A percentile compares a stretch with the other conserved stretches of the same genome.
Evolutionary conservation across 495 filamentous ascomycete genomes (phyloP).

Genomic region (Aspergillus ellipticus): DNA sequence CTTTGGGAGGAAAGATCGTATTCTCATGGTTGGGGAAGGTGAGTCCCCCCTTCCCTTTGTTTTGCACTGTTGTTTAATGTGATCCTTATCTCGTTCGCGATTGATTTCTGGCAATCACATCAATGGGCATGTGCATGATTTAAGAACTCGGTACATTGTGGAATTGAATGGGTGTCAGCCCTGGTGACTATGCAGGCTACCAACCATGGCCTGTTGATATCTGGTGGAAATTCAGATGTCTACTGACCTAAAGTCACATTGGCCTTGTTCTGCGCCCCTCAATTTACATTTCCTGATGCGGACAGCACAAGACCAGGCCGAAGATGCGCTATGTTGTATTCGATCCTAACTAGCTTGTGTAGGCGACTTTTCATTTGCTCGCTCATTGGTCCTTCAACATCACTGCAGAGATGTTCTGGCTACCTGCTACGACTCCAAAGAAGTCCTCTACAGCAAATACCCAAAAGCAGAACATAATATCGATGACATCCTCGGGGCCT

Average conservation of each 20-base stretch:
- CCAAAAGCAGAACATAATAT: constrained; percentile 66
- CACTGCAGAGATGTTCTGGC: constrained; percentile 61
- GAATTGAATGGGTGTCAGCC: no score
- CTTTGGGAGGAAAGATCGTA: constrained; percentile 64
- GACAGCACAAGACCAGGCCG: not conserved
- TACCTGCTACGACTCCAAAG: constrained; percentile 57
- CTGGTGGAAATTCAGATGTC: not conserved
- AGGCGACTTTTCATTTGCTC: constrained; percentile 86
- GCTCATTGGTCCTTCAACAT: constrained; percentile 68
- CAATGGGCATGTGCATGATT: no score
- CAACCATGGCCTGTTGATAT: not conserved
- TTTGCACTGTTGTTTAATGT: not conserved
- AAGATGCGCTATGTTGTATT: not conserved
- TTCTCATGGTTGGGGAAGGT: constrained; percentile 88
- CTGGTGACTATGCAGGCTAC: not conserved
- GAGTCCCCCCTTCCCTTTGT: constrained; percentile 15
- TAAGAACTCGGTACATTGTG: no score
- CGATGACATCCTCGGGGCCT: constrained; percentile 39
- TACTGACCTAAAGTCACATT: not conserved
- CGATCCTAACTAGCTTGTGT: constrained; percentile 11
- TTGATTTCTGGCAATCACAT: not conserved
- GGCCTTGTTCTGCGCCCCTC: not conserved
- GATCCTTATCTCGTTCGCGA: not conserved
- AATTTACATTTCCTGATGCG: not conserved
- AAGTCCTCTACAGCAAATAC: constrained; percentile 64